Evolutionary conservation across 768 basidiomycete species (phyloP).

Genomic region (Floccularia luteovirens): DNA sequence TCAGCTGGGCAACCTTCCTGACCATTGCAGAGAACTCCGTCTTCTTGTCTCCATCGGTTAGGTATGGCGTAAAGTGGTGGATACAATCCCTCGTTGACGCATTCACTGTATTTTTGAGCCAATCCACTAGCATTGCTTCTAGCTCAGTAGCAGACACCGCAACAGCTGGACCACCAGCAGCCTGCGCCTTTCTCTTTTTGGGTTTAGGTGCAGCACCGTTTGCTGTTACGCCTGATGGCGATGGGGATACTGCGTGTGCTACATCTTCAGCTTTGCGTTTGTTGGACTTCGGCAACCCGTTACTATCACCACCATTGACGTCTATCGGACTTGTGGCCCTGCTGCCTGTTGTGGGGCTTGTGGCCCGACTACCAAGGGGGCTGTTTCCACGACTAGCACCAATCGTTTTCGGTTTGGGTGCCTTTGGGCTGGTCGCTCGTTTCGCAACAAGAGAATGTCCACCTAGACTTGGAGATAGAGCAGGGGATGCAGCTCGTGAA

Average conservation of each 20-base stretch:
- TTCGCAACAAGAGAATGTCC: constrained; percentile 79
- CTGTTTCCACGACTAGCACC: constrained; percentile 48
- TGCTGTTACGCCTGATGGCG: constrained; percentile 21
- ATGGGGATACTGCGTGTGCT: no score
- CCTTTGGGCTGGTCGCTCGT: constrained; percentile 79
- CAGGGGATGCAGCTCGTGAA: constrained; percentile 58
- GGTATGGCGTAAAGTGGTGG: constrained; percentile 68
- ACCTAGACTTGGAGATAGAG: constrained; percentile 45
- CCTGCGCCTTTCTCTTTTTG: constrained; percentile 56
- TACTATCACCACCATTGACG: constrained; percentile 2
- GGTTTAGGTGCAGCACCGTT: constrained; percentile 19
- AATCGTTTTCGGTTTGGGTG: constrained; percentile 45
- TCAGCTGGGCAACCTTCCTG: constrained; percentile 71
- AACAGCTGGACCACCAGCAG: constrained; percentile 19
- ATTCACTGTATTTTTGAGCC: constrained; percentile 62
- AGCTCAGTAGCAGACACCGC: constrained; percentile 45
- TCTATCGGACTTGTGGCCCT: constrained; percentile 34
- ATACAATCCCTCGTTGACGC: constrained; percentile 78
- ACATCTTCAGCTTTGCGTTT: constrained; percentile 42
- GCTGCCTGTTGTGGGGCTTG: constrained; percentile 37
- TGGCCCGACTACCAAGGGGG: constrained; percentile 51
- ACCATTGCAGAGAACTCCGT: constrained; percentile 70
- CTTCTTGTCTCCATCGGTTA: constrained; percentile 66
- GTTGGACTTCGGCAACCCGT: constrained; percentile 17
- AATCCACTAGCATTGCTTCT: constrained; percentile 64